phyloP scores from a whole-genome alignment of 2,329 filamentous ascomycete species.

The Xylaria sp. region DNA sequence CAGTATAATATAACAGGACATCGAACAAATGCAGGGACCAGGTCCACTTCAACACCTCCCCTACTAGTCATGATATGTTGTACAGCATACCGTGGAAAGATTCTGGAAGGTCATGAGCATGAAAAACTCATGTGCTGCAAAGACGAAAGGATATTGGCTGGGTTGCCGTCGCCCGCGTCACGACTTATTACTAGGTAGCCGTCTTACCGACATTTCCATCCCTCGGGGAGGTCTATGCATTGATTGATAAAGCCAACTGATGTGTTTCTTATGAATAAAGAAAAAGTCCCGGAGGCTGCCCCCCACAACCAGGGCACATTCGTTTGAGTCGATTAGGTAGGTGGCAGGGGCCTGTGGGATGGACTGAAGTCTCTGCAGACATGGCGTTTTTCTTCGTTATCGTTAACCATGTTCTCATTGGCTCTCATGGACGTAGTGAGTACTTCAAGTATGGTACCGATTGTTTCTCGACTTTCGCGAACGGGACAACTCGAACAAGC shows the following conservation, averaged over 20 bases:
- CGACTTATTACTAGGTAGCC: neutral
- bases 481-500: constrained; percentile 20
- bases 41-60: constrained; percentile 19
- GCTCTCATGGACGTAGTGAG: constrained; percentile 10
- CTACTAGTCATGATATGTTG: constrained; percentile 16
- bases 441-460: constrained; percentile 25
- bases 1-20: constrained; percentile 11
- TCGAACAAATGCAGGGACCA: constrained; percentile 30
- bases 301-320: constrained; percentile 24
- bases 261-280: neutral
- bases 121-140: constrained; percentile 1
- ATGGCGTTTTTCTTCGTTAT: constrained; percentile 15
- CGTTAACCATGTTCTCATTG: constrained; percentile 23
- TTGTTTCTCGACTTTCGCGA: constrained; percentile 17
- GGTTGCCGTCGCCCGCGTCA: neutral
- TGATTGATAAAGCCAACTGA: constrained; percentile 3
- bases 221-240: constrained; percentile 9
- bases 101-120: constrained; percentile 27
- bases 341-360: constrained; percentile 28
- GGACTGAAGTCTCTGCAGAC: constrained; percentile 14
- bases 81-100: constrained; percentile 21
- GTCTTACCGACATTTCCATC: constrained; percentile 1
- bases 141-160: constrained; percentile 6
- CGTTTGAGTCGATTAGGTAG: constrained; percentile 35
- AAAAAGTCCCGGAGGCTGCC: constrained; percentile 22